Base-by-base conservation (phyloP, 139 green algal genomes). In the Raphidocelis subcapitata region DNA sequence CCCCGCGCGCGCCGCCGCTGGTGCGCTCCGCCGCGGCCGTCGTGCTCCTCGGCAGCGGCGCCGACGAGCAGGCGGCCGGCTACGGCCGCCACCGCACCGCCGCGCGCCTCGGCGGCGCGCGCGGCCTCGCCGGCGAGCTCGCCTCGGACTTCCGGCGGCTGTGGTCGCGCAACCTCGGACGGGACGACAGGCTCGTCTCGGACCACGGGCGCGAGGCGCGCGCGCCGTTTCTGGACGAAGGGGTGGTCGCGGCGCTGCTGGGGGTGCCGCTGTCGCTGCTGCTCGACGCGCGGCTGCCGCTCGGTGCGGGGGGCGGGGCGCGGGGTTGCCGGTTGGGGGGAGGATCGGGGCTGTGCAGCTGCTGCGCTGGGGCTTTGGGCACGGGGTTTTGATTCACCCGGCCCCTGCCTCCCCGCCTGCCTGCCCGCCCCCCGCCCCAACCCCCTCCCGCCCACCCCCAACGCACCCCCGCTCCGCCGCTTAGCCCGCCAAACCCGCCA, bases 181-280 rank as follows among this genome's bases (percentile, higher is more conserved):
- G 94, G 0, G 94, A 98, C 62, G 94, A 98, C 82, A 76, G 94
- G 55, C 67, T 97, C 33, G 75, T 98, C 4, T 79, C 92, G 12
- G 92, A 98, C 79, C 83, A 84, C 24, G 90, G 88, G 5, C 75
- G 87, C 31, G 92, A 98, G 81, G 88, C 82, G 21, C 72, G 94
- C 46, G 88, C 95, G 73, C 94, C 94, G 1, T 98, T 97, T 67
- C 62, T 98, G 65, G 94, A 98, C 59, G 94, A 98, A 67, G 52
- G 47, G 0, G 64, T 98, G n/a, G 81, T 97, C 61, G 31, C n/a
- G 1, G 32, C 76, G 16, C 33, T 94, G 24, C 79, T 93, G 55
- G 37, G 37, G 8, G 46, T 79, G 51, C 87, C 77, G 5, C 62
- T 97, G 64, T n/a, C 47, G 8, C 41, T 75, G 21, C 31, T 93